Conservation (phyloP, 441 rosid species). For the Melastoma candidum region DNA sequence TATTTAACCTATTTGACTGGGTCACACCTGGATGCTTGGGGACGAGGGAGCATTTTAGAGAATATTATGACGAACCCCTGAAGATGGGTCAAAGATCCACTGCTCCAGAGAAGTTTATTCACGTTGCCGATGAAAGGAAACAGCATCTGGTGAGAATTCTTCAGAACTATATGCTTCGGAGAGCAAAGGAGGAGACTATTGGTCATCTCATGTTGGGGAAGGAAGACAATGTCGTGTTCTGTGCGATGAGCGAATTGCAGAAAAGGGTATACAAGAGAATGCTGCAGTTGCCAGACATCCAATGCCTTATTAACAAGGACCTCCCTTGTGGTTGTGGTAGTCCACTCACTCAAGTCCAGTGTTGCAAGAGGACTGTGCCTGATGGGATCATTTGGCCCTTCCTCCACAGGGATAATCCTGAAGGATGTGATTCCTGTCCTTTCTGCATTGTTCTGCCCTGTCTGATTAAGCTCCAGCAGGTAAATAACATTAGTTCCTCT, state of each 20-base stretch:
- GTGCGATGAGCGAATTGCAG: slow-evolving; percentile 88
- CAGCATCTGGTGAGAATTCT: slow-evolving; percentile 64
- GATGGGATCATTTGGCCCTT: slow-evolving; percentile 86
- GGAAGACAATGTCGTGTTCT: slow-evolving; percentile 92
- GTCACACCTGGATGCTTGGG: slow-evolving; percentile 84
- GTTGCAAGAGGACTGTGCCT: slow-evolving; percentile 81
- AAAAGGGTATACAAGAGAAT: slow-evolving; percentile 72
- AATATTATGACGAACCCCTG: slow-evolving; percentile 78
- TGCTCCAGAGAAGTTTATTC: slow-evolving; percentile 74
- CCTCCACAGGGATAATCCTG: slow-evolving; percentile 73
- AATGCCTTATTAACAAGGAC: slow-evolving; percentile 86
- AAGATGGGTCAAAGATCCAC: slow-evolving; percentile 87
- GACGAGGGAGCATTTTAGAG: slow-evolving; percentile 81
- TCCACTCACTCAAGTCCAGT: slow-evolving; percentile 78
- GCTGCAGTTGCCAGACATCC: slow-evolving; percentile 76
- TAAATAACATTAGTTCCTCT: slow-evolving; percentile 8
- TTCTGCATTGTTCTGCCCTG: slow-evolving; percentile 93
- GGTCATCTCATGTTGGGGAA: slow-evolving; percentile 97
- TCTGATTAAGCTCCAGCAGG: slow-evolving; percentile 93
- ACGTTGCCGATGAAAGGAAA: slow-evolving; percentile 69
- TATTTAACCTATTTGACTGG: slow-evolving; percentile 86
- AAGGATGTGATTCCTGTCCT: slow-evolving; percentile 95
- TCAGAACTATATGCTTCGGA: slow-evolving; percentile 71
- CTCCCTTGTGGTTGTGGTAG: slow-evolving; percentile 82
- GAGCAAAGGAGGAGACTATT: slow-evolving; percentile 94